Evolutionary conservation across 495 filamentous ascomycete genomes (phyloP), one percentile per base, ranked within the genome.

Genomic region (Penicillium arizonense): DNA sequence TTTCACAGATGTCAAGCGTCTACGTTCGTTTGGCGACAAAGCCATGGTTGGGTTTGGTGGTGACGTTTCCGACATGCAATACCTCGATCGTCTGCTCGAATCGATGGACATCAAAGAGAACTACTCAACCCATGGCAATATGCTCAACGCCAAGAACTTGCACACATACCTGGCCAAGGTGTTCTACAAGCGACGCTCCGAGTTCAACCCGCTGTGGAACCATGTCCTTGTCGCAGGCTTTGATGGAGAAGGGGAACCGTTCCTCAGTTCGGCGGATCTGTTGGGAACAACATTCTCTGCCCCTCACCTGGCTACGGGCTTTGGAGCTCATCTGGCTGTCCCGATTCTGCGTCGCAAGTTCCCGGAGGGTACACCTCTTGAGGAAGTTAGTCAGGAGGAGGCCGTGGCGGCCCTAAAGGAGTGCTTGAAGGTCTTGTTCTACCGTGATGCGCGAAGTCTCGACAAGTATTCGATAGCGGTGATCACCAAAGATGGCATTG

Each of bases 121-220:
- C 53, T 97, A 98, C 76, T 80, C 80, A 46, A 69, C 73, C 48
- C 70, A 80, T 55, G 63, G 67, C 35, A 80, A 79, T 63, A 71
- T 78, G 49, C 83, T 96, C 55, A 88, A 87, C 71, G 91, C 91
- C n/a, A 85, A 86, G 67, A 95, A 96, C 70, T 83, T 98, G 52
- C 92, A 97, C 81, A 94, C 88, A 63, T 98, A 97, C 73, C 85
- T 98, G 16, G 79, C 86, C 54, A 96, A 96, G 73, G 87, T 97
- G 45, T 80, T 98, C 70, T 98, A 98, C 82, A 85, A 87, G 70
- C 89, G 94, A 18, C 92, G 94, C 52, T 87, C 87, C 56, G 87
- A 96, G 59, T 92, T 98, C 80, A 90, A 98, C 78, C 95, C 95
- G 8, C 82, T 98, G 37, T 98, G 94, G 94, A 98, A 98, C 72